These are phyloP conservation scores for Ganoderma resinaceum DNA, from an alignment of 1,284 basidiomycete species.

Conservation along the genomic window DNA sequence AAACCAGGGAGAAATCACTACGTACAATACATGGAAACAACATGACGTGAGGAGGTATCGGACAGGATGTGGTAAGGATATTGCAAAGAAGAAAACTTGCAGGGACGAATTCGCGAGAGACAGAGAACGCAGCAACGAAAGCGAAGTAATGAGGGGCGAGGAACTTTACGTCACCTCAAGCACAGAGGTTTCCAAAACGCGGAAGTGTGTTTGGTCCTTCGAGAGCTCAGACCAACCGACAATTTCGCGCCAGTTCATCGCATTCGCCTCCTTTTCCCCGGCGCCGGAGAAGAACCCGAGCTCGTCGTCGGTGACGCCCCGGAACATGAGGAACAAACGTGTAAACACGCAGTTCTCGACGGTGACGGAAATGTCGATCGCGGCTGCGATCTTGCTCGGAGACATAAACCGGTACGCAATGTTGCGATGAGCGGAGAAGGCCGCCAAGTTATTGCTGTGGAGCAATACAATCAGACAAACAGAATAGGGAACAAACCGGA, in stretches of 20 bases:
- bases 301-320: slow-evolving; percentile 82
- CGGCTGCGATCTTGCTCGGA: slow-evolving; percentile 76
- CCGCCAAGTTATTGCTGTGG: slow-evolving; percentile 71
- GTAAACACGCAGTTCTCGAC: slow-evolving; percentile 80
- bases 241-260: slow-evolving; percentile 77
- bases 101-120: slow-evolving; percentile 1
- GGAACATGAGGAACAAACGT: slow-evolving; percentile 84
- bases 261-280: slow-evolving; percentile 84
- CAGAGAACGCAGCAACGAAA: slow-evolving; percentile 6
- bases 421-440: slow-evolving; percentile 78
- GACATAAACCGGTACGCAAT: slow-evolving; percentile 87
- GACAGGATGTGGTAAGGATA: slow-evolving; percentile 19
- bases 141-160: not conserved
- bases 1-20: slow-evolving; percentile 3
- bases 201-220: slow-evolving; percentile 74
- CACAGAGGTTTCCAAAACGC: slow-evolving; percentile 78
- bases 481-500: not conserved
- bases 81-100: slow-evolving; percentile 12
- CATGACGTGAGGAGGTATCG: slow-evolving; percentile 21
- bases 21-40: slow-evolving; percentile 6
- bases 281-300: slow-evolving; percentile 73
- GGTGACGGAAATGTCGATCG: slow-evolving; percentile 84
- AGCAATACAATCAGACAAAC: slow-evolving; percentile 10
- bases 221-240: slow-evolving; percentile 80
- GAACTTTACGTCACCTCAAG: slow-evolving; percentile 61